Evolutionary conservation across 352 stramenopile species (phyloP).

Genomic region (Globisporangium viniferum): DNA sequence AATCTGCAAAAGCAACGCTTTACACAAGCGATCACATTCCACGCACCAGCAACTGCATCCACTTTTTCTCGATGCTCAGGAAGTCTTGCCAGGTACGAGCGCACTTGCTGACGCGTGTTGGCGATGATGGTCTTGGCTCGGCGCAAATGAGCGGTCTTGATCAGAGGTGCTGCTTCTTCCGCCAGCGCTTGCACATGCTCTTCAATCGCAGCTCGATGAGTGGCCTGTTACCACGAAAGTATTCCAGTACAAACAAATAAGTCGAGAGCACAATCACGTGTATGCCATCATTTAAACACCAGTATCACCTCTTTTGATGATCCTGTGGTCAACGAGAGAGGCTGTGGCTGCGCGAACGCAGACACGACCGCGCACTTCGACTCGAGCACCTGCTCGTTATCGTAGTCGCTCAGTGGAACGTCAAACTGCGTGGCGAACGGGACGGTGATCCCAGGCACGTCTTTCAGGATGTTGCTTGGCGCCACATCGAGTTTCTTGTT

Average conservation of each 20-base stretch:
- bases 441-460: constrained; percentile 16
- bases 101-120: constrained; percentile 39
- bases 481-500: constrained; percentile 30
- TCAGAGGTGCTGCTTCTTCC: constrained; percentile 34
- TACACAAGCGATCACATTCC: not conserved
- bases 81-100: constrained; percentile 31
- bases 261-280: not conserved
- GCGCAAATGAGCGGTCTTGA: constrained; percentile 30
- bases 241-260: not conserved
- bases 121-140: constrained; percentile 34
- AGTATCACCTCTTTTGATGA: constrained; percentile 16
- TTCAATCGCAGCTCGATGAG: constrained; percentile 24
- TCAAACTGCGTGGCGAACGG: constrained; percentile 42
- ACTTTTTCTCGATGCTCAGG: constrained; percentile 26
- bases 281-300: not conserved
- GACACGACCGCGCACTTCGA: constrained; percentile 27
- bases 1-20: not conserved
- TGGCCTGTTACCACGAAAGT: constrained; percentile 5
- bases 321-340: constrained; percentile 24
- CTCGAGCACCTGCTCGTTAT: constrained; percentile 21
- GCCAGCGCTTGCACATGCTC: constrained; percentile 33
- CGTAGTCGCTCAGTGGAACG: constrained; percentile 37
- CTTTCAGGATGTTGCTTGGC: constrained; percentile 43
- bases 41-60: constrained; percentile 10
- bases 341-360: constrained; percentile 17